A percentile compares a stretch with the other conserved stretches of the same genome.
These are phyloP conservation scores for Scutellaria baicalensis DNA, from an alignment of 257 asterid species.

Conservation along the genomic window DNA sequence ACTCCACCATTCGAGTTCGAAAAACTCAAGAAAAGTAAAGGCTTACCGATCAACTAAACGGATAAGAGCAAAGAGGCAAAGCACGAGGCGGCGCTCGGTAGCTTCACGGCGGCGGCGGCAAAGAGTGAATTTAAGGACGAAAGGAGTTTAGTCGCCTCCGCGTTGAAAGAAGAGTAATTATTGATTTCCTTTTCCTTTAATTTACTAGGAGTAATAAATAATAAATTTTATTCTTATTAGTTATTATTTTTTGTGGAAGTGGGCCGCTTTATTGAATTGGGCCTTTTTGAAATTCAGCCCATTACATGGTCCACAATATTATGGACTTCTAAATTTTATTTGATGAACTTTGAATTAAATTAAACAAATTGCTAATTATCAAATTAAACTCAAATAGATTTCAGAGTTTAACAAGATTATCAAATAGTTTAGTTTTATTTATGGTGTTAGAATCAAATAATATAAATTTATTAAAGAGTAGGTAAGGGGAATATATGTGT, in stretches of 20 bases:
- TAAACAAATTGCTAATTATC: too few relatives aligned
- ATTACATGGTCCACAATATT: too few relatives aligned
- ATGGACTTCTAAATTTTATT: too few relatives aligned
- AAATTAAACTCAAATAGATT: too few relatives aligned
- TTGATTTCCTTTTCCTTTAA: neutral
- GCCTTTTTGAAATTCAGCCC: constrained; percentile 14
- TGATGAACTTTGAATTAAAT: too few relatives aligned
- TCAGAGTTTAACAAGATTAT: too few relatives aligned
- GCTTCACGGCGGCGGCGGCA: constrained; percentile 16
- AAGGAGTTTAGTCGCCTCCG: constrained; percentile 9
- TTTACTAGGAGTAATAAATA: neutral
- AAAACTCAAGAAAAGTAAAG: neutral
- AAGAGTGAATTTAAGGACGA: neutral
- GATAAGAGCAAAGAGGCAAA: neutral
- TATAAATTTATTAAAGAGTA: too few relatives aligned
- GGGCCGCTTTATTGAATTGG: neutral
- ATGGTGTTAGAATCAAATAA: too few relatives aligned
- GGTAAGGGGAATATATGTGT: too few relatives aligned
- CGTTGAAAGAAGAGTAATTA: constrained; percentile 23
- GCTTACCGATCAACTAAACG: constrained; percentile 13
- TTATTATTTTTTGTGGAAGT: too few relatives aligned
- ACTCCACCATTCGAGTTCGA: constrained; percentile 11
- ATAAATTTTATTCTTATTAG: too few relatives aligned
- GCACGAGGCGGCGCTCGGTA: constrained; percentile 18
- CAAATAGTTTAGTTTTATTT: too few relatives aligned